Percentiles rank a stretch among this genome's conserved stretches.
Evolutionary conservation across 2,329 filamentous ascomycete genomes (phyloP).

Genomic region (Scedosporium boydii): DNA sequence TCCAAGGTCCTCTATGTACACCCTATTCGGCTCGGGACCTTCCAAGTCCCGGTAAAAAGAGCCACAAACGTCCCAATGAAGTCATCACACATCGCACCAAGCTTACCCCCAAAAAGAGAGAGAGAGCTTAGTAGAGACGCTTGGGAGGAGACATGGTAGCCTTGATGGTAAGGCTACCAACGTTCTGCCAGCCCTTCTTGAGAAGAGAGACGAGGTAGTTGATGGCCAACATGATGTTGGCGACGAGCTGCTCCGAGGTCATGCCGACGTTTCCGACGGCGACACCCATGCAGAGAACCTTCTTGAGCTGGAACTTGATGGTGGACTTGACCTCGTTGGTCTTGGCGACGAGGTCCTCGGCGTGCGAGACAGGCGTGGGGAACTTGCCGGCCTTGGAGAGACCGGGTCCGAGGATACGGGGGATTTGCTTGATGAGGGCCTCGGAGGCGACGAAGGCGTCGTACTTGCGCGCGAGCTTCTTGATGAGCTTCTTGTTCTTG

Average conservation of each 20-base stretch:
- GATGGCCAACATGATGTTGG: constrained; percentile 99
- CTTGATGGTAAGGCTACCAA: constrained; percentile 99
- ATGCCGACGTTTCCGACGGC: constrained; percentile 98
- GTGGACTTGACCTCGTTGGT: constrained; percentile 99
- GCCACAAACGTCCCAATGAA: neutral
- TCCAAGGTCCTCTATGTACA: neutral
- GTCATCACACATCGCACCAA: neutral
- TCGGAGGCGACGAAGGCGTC: constrained; percentile 98
- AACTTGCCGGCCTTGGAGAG: constrained; percentile 99
- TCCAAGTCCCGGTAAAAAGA: neutral
- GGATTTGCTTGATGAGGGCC: constrained; percentile 98
- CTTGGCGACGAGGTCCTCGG: constrained; percentile 87
- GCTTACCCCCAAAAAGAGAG: constrained; percentile 1
- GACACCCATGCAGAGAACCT: constrained; percentile 99
- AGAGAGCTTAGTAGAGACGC: constrained; percentile 74
- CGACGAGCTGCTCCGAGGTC: constrained; percentile 89
- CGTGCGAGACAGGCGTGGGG: constrained; percentile 95
- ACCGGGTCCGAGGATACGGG: constrained; percentile 97
- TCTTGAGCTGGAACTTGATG: constrained; percentile 99
- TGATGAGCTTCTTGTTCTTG: constrained; percentile 99
- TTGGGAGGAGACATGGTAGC: constrained; percentile 98
- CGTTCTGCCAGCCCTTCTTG: constrained; percentile 99
- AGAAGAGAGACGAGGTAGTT: constrained; percentile 99
- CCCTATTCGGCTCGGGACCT: neutral
- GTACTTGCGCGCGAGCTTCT: constrained; percentile 99